These are phyloP conservation scores for Russula ochroleuca DNA, from an alignment of 768 basidiomycete species.

Conservation along the genomic window DNA sequence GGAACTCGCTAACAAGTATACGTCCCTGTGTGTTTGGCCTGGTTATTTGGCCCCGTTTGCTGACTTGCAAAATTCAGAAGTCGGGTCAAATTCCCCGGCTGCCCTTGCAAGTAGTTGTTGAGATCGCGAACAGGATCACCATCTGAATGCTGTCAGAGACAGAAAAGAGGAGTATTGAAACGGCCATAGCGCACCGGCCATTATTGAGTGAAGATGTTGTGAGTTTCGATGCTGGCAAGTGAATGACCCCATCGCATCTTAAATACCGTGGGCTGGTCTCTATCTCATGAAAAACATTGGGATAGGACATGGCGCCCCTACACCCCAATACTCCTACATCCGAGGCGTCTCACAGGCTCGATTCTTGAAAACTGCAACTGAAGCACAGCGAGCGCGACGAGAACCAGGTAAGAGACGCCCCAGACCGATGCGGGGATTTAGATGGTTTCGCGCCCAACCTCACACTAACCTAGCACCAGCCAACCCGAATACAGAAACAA, in stretches of 20 bases:
- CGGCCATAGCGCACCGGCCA: neutral
- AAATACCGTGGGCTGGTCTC: neutral
- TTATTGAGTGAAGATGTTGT: neutral
- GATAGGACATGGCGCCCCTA: constrained; percentile 2
- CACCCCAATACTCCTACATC: constrained; percentile 9
- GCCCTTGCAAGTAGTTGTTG: constrained; percentile 15
- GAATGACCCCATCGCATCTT: neutral
- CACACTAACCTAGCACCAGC: neutral
- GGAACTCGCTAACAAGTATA: constrained; percentile 14
- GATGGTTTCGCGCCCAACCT: neutral
- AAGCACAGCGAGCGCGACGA: neutral
- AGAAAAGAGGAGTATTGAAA: neutral
- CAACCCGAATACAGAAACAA: neutral
- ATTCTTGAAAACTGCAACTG: neutral
- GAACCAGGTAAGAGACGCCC: neutral
- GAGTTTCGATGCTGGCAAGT: neutral
- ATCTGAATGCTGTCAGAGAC: constrained; percentile 1
- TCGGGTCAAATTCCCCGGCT: neutral
- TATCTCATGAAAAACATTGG: neutral
- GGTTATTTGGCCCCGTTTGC: constrained; percentile 1
- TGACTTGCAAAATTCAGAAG: neutral
- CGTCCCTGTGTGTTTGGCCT: neutral
- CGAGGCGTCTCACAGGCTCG: neutral
- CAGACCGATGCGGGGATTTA: neutral
- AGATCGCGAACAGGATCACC: constrained; percentile 4